These are phyloP conservation scores for Erodium texanum DNA, from an alignment of 441 rosid genomes.

Conservation along the genomic window DNA sequence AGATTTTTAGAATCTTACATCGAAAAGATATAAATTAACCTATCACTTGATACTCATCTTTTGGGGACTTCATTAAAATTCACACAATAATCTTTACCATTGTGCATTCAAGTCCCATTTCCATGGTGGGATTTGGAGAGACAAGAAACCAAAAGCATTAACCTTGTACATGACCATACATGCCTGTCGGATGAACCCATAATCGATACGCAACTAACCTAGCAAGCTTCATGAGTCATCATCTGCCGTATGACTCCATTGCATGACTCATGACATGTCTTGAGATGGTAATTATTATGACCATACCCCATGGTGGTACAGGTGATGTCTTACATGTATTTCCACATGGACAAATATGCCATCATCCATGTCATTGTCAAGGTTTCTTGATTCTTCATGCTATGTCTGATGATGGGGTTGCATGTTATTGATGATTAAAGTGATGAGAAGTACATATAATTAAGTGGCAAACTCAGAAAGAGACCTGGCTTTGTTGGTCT, in stretches of 20 bases:
- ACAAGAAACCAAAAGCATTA: neutral
- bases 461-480: neutral
- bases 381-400: too few relatives aligned
- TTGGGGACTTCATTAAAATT: too few relatives aligned
- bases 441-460: too few relatives aligned
- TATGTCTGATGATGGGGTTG: too few relatives aligned
- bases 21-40: too few relatives aligned
- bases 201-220: neutral
- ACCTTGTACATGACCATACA: neutral
- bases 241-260: neutral
- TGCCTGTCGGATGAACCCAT: neutral
- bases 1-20: too few relatives aligned
- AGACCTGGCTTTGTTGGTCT: neutral
- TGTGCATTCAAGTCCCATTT: neutral
- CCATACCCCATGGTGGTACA: neutral
- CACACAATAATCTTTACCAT: too few relatives aligned
- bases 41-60: too few relatives aligned
- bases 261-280: too few relatives aligned
- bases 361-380: neutral
- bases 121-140: neutral
- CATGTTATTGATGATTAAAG: too few relatives aligned
- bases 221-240: neutral
- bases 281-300: neutral
- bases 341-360: neutral
- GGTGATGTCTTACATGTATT: too few relatives aligned